Base-by-base conservation (phyloP, 306 rosid species). In the Comarum palustre region DNA sequence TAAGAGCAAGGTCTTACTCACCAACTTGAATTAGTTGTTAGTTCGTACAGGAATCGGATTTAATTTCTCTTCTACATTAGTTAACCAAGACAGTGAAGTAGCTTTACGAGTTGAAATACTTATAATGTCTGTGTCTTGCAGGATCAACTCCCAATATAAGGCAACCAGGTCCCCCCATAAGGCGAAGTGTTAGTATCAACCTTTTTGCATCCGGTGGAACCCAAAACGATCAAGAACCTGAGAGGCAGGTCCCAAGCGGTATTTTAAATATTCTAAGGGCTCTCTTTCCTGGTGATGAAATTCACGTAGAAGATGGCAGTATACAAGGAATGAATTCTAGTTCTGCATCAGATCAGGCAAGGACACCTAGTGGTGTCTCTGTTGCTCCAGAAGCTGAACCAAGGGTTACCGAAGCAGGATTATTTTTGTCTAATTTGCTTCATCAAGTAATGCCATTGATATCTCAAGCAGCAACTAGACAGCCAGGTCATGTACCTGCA, bases 271-370 rank as follows among this genome's bases (percentile, higher is more conserved):
- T 87, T 61, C 66, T 91, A 51, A 80, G 93, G 84, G 70, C 84
- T 68, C 88, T 87, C 71, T 88, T 90, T 78, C 99, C 99, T 41
- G 87, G 86, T 79, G 99, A 95, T 77, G 99, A 95, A 87, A 74
- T 95, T 83, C 92, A 84, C 13, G 84, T 87, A 27, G 99, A 91
- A 74, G 96, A 86, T 78, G 82, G 87, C 62, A 84, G 82, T 84
- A 48, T 73, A 54, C 93, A 80, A 78, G 96, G 85, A 75, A 77
- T 80, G 66, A 59, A 81, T 73, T 64, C 75, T 45, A 85, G 75
- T 68, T 55, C 87, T 75, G 59, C 68, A 62, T 54, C 87, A 12
- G 88, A 84, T 60, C 86, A 82, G 32, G 81, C 84, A 38, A 83
- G 90, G 78, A 78, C 88, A 50, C 77, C 96, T 47, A 74, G 73